Base-by-base conservation (phyloP, 2,329 filamentous ascomycete genomes). In the Thelonectria rubi region DNA sequence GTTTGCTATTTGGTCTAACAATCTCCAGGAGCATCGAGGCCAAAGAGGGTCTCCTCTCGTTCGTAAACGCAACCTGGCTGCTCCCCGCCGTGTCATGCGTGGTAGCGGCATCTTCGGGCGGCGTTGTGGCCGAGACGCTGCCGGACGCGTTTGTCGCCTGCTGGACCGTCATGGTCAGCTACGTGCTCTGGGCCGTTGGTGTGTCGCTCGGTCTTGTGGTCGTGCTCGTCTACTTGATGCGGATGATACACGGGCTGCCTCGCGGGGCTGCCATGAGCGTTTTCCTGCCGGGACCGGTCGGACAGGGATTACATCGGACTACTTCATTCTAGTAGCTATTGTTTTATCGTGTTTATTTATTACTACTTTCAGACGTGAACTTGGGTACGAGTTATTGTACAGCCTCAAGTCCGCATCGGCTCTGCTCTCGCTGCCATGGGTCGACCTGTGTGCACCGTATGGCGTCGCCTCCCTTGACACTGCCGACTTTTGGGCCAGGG, bases 61-160 rank as follows among this genome's bases (percentile, higher is more conserved):
- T 53, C 60, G 5, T 58, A 65, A 1, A 53, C 1, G 87, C 87
- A 0, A 81, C 82, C 0, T 86, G 86, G 74, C 79, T 90, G 0
- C 78, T 90, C 10, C 88, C 88, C 1, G 85, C 90, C 26, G 86
- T 87, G 2, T 80, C 87, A 1, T 82, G 84, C 1, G 84, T 90
- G 32, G 87, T 90, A 34, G 86, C 87, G 0, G 79, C 88, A 0
- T 83, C 83, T 2, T 80, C 83, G 0, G 88, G 88, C 2, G 84
- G 81, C 5, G 76, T 86, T 39, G 79, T 90, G 2, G 85, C 87
- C 3, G 78, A 79, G n/a, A 75, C 84, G 12, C 77, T 91, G 0
- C 78, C 80, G 0, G 78, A 86, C 63, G 47, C 61, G 9, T 76
- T 77, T 3, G 79, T 86, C 62, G 83, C 84, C 2, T 72, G 88